Base-by-base conservation (phyloP, 225 moss, liverwort and hornwort species). In the Bryum argenteum region DNA sequence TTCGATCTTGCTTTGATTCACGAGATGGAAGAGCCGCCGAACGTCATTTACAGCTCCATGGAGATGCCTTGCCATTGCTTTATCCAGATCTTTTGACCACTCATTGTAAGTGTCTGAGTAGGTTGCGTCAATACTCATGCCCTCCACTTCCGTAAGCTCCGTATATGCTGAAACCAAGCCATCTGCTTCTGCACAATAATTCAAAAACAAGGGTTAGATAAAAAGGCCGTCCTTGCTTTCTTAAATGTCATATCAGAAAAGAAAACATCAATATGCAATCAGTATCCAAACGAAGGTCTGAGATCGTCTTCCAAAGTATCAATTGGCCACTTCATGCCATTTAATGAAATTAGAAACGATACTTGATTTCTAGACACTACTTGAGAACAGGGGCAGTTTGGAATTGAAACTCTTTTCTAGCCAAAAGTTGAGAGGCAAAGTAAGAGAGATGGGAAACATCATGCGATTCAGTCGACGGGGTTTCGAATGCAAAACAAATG, bases 11-110 rank as follows among this genome's bases (percentile, higher is more conserved):
- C 80, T 73, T 66, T 81, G 76, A 61, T 68, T 79, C 50, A 84
- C 78, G 33, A 88, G 88, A 66, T 78, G 70, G 41, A 85, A 85
- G 18, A 88, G 75, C 58, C 69, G 68, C 61, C 84, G 64, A 28
- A 88, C 82, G 47, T 73, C 70, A 54, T 43, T 42, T 14, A 77
- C 60, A 21, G 61, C 77, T 64, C 77, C 64, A 43, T 81, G 78
- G 26, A 82, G 76, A 70, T 79, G 79, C 67, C 48, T 79, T 57
- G 77, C 59, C 79, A 83, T 86, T 48, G 78, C 71, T 77, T 82
- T 86, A 62, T 86, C 80, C 51, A 86, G 71, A 28, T 75, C 75
- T 71, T 60, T 68, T 43, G 65, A 63, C 75, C 80, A 72, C 51
- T 80, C 68, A 50, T 65, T 80, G 23, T 59, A 47, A 24, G 39